Conservation (phyloP, 1,284 basidiomycete genomes). For the Coriolopsis trogii region DNA sequence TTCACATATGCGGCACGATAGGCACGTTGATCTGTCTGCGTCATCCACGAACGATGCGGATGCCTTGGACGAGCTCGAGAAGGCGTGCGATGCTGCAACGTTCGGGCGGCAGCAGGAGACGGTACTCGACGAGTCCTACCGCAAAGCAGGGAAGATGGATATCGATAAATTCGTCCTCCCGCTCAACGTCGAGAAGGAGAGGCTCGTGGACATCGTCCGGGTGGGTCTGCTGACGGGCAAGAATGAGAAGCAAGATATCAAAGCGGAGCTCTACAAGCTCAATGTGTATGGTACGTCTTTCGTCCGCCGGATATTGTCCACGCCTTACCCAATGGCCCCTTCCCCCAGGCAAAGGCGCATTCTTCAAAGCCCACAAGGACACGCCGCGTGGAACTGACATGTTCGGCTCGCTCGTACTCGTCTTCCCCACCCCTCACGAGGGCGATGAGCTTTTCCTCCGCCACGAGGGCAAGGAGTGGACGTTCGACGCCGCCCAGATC, state of each 20-base stretch:
- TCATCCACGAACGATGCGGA: background rate
- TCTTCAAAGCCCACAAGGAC: conserved; percentile 47
- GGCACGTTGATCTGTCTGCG: conserved; percentile 1
- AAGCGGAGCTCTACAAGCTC: conserved; percentile 30
- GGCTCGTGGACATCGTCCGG: conserved; percentile 17
- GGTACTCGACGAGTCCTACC: conserved; percentile 29
- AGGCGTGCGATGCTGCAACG: conserved; percentile 23
- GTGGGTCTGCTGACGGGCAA: conserved; percentile 15
- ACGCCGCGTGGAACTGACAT: conserved; percentile 35
- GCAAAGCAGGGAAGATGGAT: conserved; percentile 32
- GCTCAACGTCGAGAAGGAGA: conserved; percentile 2
- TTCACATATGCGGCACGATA: background rate
- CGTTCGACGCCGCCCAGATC: conserved; percentile 37
- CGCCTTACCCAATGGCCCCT: background rate
- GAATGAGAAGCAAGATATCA: conserved; percentile 8
- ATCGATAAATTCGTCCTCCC: background rate
- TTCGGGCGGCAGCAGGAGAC: conserved; percentile 25
- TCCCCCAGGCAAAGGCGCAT: conserved; percentile 31
- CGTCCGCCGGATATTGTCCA: background rate
- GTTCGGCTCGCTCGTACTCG: conserved; percentile 45
- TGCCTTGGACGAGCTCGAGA: conserved; percentile 10
- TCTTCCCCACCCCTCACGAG: conserved; percentile 42
- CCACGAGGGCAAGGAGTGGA: conserved; percentile 27
- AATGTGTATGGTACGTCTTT: conserved; percentile 30
- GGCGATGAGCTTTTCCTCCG: conserved; percentile 42